Conservation (phyloP, 2,329 filamentous ascomycete species). For the Colletotrichum falcatum region DNA sequence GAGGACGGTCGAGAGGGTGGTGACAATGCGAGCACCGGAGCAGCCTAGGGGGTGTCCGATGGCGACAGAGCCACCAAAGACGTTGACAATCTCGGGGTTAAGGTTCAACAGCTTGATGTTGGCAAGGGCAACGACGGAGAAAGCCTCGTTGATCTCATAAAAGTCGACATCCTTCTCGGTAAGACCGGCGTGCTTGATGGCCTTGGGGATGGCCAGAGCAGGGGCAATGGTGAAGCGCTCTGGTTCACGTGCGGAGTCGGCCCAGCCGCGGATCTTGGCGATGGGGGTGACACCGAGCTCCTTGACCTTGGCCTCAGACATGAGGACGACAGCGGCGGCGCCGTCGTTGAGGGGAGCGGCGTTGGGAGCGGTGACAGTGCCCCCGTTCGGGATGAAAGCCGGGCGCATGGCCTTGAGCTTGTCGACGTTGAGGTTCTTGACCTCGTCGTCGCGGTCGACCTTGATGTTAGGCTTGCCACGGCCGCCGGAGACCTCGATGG, state of each 20-base stretch:
- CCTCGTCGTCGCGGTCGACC: conserved; percentile 91
- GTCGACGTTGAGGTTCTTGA: conserved; percentile 90
- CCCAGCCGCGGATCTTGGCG: conserved; percentile 98
- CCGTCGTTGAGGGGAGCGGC: conserved; percentile 97
- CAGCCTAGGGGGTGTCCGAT: conserved; percentile 95
- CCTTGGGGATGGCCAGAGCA: conserved; percentile 95
- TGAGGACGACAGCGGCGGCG: conserved; percentile 90
- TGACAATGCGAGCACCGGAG: conserved; percentile 92
- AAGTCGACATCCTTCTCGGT: conserved; percentile 83
- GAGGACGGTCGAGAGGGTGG: conserved; percentile 89
- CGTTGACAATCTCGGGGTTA: conserved; percentile 87
- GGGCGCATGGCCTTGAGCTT: conserved; percentile 89
- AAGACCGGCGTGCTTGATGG: conserved; percentile 92
- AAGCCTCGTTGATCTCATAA: conserved; percentile 99
- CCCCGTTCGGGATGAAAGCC: conserved; percentile 81
- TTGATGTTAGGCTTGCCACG: conserved; percentile 88
- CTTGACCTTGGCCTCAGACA: conserved; percentile 94
- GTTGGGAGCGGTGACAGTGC: conserved; percentile 95
- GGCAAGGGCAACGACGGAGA: conserved; percentile 94
- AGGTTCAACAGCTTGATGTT: conserved; percentile 93
- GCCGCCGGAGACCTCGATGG: conserved; percentile 87
- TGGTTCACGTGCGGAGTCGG: conserved; percentile 89
- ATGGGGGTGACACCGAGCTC: conserved; percentile 91
- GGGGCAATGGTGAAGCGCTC: conserved; percentile 97
- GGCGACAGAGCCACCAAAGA: conserved; percentile 94